Percentiles rank a stretch among this genome's conserved stretches.
Conservation (phyloP, 1,284 basidiomycete genomes). For the Tranzscheliella williamsii region DNA sequence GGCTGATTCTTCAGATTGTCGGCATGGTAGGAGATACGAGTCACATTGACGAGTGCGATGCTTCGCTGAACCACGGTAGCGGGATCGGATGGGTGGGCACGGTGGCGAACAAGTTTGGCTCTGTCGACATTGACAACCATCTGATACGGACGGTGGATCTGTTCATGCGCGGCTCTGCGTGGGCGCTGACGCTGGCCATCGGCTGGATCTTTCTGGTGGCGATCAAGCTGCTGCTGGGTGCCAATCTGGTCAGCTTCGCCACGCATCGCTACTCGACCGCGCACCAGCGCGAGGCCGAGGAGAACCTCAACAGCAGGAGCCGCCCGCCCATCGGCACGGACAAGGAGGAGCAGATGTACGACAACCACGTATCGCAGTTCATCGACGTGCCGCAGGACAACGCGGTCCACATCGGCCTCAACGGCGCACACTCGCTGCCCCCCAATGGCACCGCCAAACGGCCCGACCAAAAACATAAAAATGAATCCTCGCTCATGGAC, state of each 20-base stretch:
- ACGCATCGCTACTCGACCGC: constrained; percentile 49
- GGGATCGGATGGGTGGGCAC: constrained; percentile 29
- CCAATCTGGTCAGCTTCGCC: constrained; percentile 52
- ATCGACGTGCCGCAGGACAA: constrained; percentile 51
- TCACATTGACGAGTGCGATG: constrained; percentile 61
- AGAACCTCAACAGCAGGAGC: constrained; percentile 49
- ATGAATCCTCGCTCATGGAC: constrained; percentile 27
- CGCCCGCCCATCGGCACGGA: constrained; percentile 54
- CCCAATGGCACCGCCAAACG: not conserved
- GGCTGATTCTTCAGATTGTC: constrained; percentile 79
- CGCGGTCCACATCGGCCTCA: constrained; percentile 43
- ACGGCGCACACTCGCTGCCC: constrained; percentile 34
- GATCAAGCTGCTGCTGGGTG: constrained; percentile 56
- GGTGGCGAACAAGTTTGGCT: constrained; percentile 20
- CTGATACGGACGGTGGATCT: constrained; percentile 21
- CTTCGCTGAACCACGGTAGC: constrained; percentile 10
- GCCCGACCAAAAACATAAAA: constrained; percentile 1
- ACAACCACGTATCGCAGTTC: constrained; percentile 37
- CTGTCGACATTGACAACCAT: constrained; percentile 31
- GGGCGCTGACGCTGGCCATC: constrained; percentile 35
- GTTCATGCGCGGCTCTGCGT: constrained; percentile 31
- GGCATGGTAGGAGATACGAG: constrained; percentile 67
- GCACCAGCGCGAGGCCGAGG: constrained; percentile 51
- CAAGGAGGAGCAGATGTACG: constrained; percentile 43
- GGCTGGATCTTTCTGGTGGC: constrained; percentile 51